Percentiles rank a stretch among this genome's conserved stretches.
Evolutionary conservation across 2,329 filamentous ascomycete species (phyloP).

Genomic region (Monosporascus ibericus): DNA sequence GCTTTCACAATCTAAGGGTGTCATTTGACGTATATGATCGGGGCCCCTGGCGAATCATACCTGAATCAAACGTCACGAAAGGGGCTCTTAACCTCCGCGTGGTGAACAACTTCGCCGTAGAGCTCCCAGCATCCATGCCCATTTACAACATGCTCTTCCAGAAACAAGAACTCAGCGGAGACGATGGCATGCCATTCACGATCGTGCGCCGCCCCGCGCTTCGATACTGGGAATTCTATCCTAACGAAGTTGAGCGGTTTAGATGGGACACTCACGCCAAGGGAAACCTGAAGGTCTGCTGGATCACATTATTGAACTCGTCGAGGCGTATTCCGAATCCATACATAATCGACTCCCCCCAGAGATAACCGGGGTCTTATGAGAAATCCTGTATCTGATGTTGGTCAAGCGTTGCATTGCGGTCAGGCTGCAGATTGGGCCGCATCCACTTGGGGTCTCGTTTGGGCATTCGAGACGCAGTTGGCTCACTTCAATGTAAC

Average conservation of each 20-base stretch:
- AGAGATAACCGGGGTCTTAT: constrained; percentile 1
- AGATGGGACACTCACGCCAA: constrained; percentile 19
- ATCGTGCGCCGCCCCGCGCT: constrained; percentile 19
- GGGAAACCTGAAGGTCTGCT: constrained; percentile 14
- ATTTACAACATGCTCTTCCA: constrained; percentile 15
- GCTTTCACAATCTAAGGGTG: constrained; percentile 21
- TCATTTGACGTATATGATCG: constrained; percentile 24
- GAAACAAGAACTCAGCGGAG: constrained; percentile 12
- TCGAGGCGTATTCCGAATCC: constrained; percentile 18
- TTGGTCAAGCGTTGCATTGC: background rate
- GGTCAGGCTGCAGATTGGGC: background rate
- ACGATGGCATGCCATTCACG: constrained; percentile 11
- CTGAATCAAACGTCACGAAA: constrained; percentile 15
- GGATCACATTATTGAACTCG: constrained; percentile 16
- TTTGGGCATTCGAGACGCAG: background rate
- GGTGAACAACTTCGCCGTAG: constrained; percentile 17
- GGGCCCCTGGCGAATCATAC: constrained; percentile 24
- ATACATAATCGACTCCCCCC: constrained; percentile 17
- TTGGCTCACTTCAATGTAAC: background rate
- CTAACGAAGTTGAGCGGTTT: constrained; percentile 23
- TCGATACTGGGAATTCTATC: constrained; percentile 25
- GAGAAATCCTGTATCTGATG: background rate
- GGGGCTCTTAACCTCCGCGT: constrained; percentile 14
- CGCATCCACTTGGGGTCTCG: background rate
- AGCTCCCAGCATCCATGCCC: constrained; percentile 21